Base-by-base conservation (phyloP, 169 alveolate genomes). In the Plasmodium vinckei region DNA sequence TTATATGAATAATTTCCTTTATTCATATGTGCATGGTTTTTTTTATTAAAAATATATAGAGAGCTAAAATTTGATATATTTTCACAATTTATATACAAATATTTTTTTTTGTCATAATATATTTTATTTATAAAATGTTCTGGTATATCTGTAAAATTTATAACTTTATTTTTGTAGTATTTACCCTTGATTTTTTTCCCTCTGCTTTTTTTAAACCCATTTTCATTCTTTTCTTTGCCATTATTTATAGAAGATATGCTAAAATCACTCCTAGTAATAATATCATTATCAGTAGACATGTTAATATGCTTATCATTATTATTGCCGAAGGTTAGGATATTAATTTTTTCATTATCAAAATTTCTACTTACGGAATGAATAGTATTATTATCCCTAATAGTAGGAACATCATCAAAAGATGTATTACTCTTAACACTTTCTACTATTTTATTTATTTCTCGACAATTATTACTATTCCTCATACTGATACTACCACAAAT, bases 61-160 rank as follows among this genome's bases (percentile, higher is more conserved):
- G 17, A 19, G 63, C 39, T 53, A 33, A 27, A 23, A 23, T 21
- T 77, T 64, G 88, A 64, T 27, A 17, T 0, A n/a, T 10, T 77
- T 53, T 77, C 75, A 5, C 63, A 77, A 64, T 77, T 63, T 56
- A 77, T 77, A 56, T 77, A 77, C 44, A 77, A 77, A 63, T 51
- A 77, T 77, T 77, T 75, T 57, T 63, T 63, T 33, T 64, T 75
- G 56, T 77, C 88, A 51, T 63, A 61, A 59, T 44, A 77, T 27
- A 77, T 23, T 23, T 77, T 77, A 49, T 77, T 77, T 9, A 77
- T 7, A 77, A 77, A 64, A 64, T 77, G 68, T 77, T 77, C 88
- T 27, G 88, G 77, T 53, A 77, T 64, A 68, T 64, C 68, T 77
- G 88, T 77, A 33, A 77, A 77, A 53, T 77, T 63, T 51, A 77